Percentiles rank a stretch among this genome's conserved stretches.
phyloP scores from a whole-genome alignment of 306 rosid species.

The Cicer arietinum region DNA sequence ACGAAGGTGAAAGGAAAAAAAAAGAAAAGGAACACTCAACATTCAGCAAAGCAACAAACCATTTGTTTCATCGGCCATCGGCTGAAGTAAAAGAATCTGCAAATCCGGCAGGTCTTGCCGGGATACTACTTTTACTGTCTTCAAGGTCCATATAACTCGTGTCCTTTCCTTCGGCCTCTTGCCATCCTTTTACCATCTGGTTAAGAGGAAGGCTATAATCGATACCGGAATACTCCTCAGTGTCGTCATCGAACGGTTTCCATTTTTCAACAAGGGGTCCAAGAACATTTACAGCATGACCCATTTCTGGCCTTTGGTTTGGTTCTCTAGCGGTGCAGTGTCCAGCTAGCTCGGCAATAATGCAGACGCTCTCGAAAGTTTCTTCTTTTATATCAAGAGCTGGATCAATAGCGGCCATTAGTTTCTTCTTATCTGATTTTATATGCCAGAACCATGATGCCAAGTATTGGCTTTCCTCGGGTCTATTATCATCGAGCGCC shows the following conservation, averaged over 20 bases:
- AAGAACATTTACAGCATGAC: slow-evolving; percentile 85
- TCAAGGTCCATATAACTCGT: slow-evolving; percentile 66
- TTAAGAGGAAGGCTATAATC: slow-evolving; percentile 90
- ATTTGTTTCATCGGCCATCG: slow-evolving; percentile 83
- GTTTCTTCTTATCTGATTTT: slow-evolving; percentile 83
- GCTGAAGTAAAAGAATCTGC: slow-evolving; percentile 95
- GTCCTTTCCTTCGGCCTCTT: slow-evolving; percentile 92
- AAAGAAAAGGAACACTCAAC: slow-evolving; percentile 14
- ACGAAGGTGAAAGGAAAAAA: slow-evolving; percentile 11
- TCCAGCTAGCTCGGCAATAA: slow-evolving; percentile 85
- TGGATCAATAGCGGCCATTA: slow-evolving; percentile 81
- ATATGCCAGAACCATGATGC: slow-evolving; percentile 98
- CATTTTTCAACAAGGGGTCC: slow-evolving; percentile 94
- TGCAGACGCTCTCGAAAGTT: slow-evolving; percentile 66
- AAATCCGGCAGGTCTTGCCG: slow-evolving; percentile 92
- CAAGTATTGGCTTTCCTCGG: slow-evolving; percentile 91
- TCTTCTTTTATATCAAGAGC: slow-evolving; percentile 76
- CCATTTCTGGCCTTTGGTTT: slow-evolving; percentile 91
- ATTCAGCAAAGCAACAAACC: slow-evolving; percentile 42
- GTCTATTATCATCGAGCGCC: slow-evolving; percentile 90
- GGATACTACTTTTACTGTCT: slow-evolving; percentile 95
- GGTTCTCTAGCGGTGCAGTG: slow-evolving; percentile 99
- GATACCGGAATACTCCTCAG: slow-evolving; percentile 86
- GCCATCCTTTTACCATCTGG: slow-evolving; percentile 99
- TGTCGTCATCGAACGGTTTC: slow-evolving; percentile 79